Percentiles rank a stretch among this genome's conserved stretches.
These are phyloP conservation scores for Antrodiella citrinella DNA, from an alignment of 768 basidiomycete genomes.

Conservation along the genomic window DNA sequence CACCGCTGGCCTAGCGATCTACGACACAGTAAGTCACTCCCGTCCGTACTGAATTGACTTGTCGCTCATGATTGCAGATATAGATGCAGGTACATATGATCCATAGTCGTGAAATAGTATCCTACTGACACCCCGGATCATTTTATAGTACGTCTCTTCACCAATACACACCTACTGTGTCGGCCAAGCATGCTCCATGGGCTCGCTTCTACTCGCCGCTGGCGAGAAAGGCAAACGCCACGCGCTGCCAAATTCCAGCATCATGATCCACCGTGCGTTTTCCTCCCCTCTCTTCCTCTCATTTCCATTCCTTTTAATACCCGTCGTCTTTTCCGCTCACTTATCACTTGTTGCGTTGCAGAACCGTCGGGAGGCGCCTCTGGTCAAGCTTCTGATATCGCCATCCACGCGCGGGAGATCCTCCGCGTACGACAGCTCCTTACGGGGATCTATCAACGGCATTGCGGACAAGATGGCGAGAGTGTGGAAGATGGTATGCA, in stretches of 20 bases:
- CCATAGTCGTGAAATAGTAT: neutral
- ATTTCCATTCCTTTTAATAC: slow-evolving; percentile 7
- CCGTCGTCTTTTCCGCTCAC: slow-evolving; percentile 1
- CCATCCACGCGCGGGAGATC: slow-evolving; percentile 96
- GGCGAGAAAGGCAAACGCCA: slow-evolving; percentile 88
- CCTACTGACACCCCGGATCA: neutral
- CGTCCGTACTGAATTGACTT: neutral
- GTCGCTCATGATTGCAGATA: slow-evolving; percentile 11
- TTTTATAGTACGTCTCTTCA: slow-evolving; percentile 68
- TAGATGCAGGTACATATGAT: slow-evolving; percentile 72
- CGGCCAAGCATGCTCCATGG: slow-evolving; percentile 95
- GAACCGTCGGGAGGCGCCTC: slow-evolving; percentile 96
- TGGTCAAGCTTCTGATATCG: slow-evolving; percentile 93
- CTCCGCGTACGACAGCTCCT: slow-evolving; percentile 77
- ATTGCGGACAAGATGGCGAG: slow-evolving; percentile 69
- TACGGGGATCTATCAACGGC: slow-evolving; percentile 83
- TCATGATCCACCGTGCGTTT: slow-evolving; percentile 94
- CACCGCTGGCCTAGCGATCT: slow-evolving; percentile 92
- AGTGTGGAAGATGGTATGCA: slow-evolving; percentile 50
- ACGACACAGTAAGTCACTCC: slow-evolving; percentile 72
- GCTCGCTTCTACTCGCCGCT: slow-evolving; percentile 84
- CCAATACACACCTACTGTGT: slow-evolving; percentile 97
- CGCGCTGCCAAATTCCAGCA: slow-evolving; percentile 86
- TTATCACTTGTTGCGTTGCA: slow-evolving; percentile 25
- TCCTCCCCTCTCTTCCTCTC: slow-evolving; percentile 5